Evolutionary conservation across 176 grass and related monocot genomes (phyloP).

Genomic region (Urochloa ruziziensis): DNA sequence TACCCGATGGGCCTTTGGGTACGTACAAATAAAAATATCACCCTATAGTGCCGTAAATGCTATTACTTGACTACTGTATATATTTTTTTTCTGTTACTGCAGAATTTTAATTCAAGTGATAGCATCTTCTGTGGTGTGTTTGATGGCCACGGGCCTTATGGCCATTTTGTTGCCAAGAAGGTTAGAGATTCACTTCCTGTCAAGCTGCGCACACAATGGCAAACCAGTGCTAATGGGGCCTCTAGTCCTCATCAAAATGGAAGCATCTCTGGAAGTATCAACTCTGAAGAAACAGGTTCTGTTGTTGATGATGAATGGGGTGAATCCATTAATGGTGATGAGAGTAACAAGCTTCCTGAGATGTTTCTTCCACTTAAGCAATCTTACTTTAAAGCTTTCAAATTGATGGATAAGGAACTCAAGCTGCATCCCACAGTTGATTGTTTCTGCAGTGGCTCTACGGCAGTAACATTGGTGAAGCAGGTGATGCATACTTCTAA

Average conservation of each 20-base stretch:
- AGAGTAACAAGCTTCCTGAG: conserved; percentile 70
- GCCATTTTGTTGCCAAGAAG: conserved; percentile 96
- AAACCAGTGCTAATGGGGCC: conserved; percentile 38
- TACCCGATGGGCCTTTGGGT: conserved; percentile 9
- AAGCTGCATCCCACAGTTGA: conserved; percentile 82
- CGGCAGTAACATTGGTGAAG: conserved; percentile 90
- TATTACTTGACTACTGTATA: conserved; percentile 16
- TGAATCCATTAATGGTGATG: conserved; percentile 56
- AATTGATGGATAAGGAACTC: conserved; percentile 93
- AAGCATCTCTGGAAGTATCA: conserved; percentile 59
- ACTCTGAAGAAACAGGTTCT: conserved; percentile 72
- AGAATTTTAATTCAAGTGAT: conserved; percentile 73
- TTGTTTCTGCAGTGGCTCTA: conserved; percentile 97
- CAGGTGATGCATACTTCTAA: conserved; percentile 63
- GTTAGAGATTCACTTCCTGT: conserved; percentile 97
- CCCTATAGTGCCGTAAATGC: neutral
- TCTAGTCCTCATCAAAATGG: conserved; percentile 65
- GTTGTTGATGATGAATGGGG: conserved; percentile 75
- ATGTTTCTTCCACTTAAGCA: conserved; percentile 85
- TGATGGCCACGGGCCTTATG: conserved; percentile 94
- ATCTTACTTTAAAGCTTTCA: conserved; percentile 92
- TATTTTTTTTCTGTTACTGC: conserved; percentile 16
- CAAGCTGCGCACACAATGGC: conserved; percentile 69
- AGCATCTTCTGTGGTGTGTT: conserved; percentile 86
- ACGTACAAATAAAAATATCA: neutral